Percentiles rank a stretch among this genome's conserved stretches.
phyloP scores from a whole-genome alignment of 108 stramenopile species.

The Skeletonema costatum region DNA sequence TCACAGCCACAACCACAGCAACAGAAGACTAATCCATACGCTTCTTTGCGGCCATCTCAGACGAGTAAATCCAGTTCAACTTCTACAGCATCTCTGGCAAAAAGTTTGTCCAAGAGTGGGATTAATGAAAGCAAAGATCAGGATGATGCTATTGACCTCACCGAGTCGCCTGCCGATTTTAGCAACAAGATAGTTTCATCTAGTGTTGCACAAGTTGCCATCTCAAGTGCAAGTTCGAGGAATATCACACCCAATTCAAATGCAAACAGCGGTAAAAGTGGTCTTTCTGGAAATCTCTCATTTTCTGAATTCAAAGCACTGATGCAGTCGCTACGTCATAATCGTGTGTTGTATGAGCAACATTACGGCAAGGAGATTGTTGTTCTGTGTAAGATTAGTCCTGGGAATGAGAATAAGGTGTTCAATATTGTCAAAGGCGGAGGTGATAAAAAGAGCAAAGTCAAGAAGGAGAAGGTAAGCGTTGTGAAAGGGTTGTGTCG shows the following conservation, averaged over 20 bases:
- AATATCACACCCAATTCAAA: conserved; percentile 1
- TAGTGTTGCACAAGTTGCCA: neutral
- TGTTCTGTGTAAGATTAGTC: conserved; percentile 39
- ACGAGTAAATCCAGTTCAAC: neutral
- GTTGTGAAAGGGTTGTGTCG: neutral
- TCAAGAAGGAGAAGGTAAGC: conserved; percentile 20
- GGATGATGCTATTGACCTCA: neutral
- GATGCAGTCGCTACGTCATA: conserved; percentile 15
- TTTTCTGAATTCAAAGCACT: conserved; percentile 42
- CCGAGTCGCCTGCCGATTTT: conserved; percentile 8
- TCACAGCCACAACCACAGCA: neutral
- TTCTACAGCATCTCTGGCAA: too few species aligned
- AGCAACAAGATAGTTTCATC: neutral
- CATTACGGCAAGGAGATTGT: conserved; percentile 39
- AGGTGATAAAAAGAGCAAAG: conserved; percentile 26
- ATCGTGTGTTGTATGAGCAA: conserved; percentile 54
- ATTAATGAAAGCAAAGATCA: neutral
- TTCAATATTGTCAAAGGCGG: conserved; percentile 44
- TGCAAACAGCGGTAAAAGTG: neutral
- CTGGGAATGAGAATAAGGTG: conserved; percentile 7
- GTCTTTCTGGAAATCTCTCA: conserved; percentile 15
- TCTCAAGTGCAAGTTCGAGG: neutral
- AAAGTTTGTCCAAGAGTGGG: too few species aligned
- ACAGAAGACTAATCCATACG: neutral
- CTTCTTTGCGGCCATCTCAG: conserved; percentile 20